These are phyloP conservation scores for Plasmodium gallinaceum DNA, from an alignment of 169 alveolate genomes.

Conservation along the genomic window DNA sequence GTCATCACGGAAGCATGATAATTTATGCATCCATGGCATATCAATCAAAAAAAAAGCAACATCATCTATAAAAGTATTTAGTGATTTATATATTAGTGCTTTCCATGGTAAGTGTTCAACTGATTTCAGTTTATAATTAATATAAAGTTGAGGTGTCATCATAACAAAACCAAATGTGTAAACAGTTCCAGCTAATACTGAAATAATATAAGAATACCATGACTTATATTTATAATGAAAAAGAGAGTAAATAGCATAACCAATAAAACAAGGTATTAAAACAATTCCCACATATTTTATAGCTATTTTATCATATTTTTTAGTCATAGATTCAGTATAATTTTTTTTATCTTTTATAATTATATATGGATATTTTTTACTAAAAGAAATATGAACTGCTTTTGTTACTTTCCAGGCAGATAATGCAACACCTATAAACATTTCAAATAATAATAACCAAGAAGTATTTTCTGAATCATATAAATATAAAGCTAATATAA, in stretches of 20 bases:
- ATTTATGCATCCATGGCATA: conserved; percentile 97
- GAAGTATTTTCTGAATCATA: conserved; percentile 95
- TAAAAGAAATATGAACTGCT: conserved; percentile 90
- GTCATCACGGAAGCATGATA: conserved; percentile 99
- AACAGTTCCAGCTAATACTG: conserved; percentile 94
- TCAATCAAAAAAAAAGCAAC: conserved; percentile 97
- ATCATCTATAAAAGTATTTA: conserved; percentile 98
- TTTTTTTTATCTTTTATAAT: conserved; percentile 82
- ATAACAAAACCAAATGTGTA: conserved; percentile 94
- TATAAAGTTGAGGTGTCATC: conserved; percentile 98
- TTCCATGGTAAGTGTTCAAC: conserved; percentile 99
- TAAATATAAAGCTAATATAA: conserved; percentile 94
- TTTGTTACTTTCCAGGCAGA: conserved; percentile 96
- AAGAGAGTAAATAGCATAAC: conserved; percentile 94
- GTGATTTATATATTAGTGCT: conserved; percentile 95
- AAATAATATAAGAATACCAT: conserved; percentile 96
- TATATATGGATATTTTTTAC: conserved; percentile 89
- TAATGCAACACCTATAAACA: conserved; percentile 91
- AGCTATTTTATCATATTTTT: conserved; percentile 93
- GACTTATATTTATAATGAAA: conserved; percentile 92
- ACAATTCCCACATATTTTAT: conserved; percentile 92
- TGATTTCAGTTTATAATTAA: conserved; percentile 97
- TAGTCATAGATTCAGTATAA: conserved; percentile 91
- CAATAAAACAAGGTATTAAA: conserved; percentile 90
- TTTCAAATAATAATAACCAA: conserved; percentile 91